Base-by-base conservation (phyloP, 108 stramenopile species). In the Asterionellopsis glacialis region DNA sequence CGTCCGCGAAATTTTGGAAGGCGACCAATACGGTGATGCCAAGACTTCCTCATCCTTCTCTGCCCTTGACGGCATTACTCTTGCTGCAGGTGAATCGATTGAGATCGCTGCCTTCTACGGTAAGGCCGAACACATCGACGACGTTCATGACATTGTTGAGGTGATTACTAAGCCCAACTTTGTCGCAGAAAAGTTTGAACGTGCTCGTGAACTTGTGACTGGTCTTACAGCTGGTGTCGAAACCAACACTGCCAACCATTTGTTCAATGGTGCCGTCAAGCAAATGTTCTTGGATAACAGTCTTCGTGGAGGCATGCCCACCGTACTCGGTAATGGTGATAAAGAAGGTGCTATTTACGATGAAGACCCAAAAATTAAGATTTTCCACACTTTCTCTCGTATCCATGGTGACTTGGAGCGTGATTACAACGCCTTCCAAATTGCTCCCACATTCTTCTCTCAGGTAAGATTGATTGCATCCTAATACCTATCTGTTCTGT, bases 381-480 rank as follows among this genome's bases (percentile, higher is more conserved):
- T 98, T 22, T 96, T 78, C 75, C 94, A 98, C 65, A 72, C 88
- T 19, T 98, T 95, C 58, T 90, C 88, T 27, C 83, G 97, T 48
- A 98, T 96, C 45, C 97, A 98, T 64, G 97, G 97, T 64, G 97
- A 98, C 59, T 66, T 98, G 79, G 97, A 98, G 64, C 93, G 97
- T 68, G 97, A 98, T 57, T 98, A 98, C 87, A 98, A 98, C 66
- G 85, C 85, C 61, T 98, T 96, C 69, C 70, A 72, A 41, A 96
- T 98, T 65, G 90, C 94, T 40, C 73, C 84, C 40, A 80, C 93
- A 0, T 96, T 76, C 75, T 98, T 84, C 67, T 93, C 91, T 23
- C 92, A 93, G 59, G 71, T 72, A 56, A 26, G 71, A 1, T 13
- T 33, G 33, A 7, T 33, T 33, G 2, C 47, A 19, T 9, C 5